phyloP scores from a whole-genome alignment of 2,329 filamentous ascomycete species.

The Ophiosphaerella korrae region DNA sequence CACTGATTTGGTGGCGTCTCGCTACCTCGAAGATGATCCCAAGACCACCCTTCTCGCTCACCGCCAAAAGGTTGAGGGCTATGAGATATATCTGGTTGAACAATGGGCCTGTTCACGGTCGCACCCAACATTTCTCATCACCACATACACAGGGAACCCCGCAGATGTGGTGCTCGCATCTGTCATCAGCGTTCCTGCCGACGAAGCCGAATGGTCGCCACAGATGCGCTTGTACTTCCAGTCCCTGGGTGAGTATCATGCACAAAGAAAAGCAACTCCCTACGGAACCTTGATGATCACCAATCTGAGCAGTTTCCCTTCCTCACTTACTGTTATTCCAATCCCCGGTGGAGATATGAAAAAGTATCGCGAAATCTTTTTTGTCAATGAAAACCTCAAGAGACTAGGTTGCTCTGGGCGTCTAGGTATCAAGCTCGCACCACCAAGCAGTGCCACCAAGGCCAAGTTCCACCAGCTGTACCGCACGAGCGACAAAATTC shows the following conservation, averaged over 20 bases:
- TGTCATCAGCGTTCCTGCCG: slow-evolving; percentile 79
- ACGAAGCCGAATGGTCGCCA: slow-evolving; percentile 80
- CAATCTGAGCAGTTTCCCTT: slow-evolving; percentile 90
- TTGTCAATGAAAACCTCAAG: slow-evolving; percentile 94
- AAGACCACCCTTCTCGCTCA: slow-evolving; percentile 76
- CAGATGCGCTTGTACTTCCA: slow-evolving; percentile 83
- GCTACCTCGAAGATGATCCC: slow-evolving; percentile 81
- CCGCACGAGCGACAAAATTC: slow-evolving; percentile 80
- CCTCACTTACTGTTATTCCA: slow-evolving; percentile 86
- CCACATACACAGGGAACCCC: slow-evolving; percentile 87
- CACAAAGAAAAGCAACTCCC: slow-evolving; percentile 78
- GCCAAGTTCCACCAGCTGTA: slow-evolving; percentile 94
- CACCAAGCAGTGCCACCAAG: slow-evolving; percentile 79
- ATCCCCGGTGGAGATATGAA: slow-evolving; percentile 85
- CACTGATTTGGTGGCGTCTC: slow-evolving; percentile 69
- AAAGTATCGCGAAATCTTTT: slow-evolving; percentile 80
- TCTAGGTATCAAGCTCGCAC: slow-evolving; percentile 78
- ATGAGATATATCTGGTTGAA: slow-evolving; percentile 92
- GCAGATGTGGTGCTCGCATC: slow-evolving; percentile 78
- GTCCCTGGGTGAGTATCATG: slow-evolving; percentile 83
- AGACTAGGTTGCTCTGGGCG: slow-evolving; percentile 89
- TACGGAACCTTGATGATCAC: slow-evolving; percentile 91
- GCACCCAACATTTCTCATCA: slow-evolving; percentile 89
- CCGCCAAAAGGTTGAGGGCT: slow-evolving; percentile 73
- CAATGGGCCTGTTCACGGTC: slow-evolving; percentile 95